Base-by-base conservation (phyloP, 768 basidiomycete species). In the Auriculariales sp. region DNA sequence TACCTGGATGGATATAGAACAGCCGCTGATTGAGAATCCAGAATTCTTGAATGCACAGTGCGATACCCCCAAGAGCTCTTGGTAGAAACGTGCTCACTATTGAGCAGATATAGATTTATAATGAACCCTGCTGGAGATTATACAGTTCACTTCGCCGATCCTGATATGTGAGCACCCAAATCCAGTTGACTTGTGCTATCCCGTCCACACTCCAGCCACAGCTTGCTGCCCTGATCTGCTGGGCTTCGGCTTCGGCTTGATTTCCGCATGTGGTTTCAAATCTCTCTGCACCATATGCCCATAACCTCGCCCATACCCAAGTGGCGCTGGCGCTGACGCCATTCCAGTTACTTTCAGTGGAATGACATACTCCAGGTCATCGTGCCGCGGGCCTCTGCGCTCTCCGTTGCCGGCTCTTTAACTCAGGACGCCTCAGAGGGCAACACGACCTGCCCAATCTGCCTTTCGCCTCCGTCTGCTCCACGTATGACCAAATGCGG, bases 401-500 rank as follows among this genome's bases (percentile, higher is more conserved):
- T 86, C 48, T 75, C 80, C 46, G 77, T 79, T 57, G 80, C 81
- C 52, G 65, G 53, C 42, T 66, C 70, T 45, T 71, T 70, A 47
- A 61, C 64, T 55, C 52, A 56, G 52, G 61, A 62, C 15, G 68
- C 68, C 55, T 74, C 72, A 17, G 82, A 79, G 58, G 81, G 79
- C 24, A 71, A 77, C 48, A 81, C 75, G 24, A 79, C 74, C 22
- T 99, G 95, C 66, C 95, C 95, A 3, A 98, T 99, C 54, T 99
- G 95, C 66, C 73, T 99, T 34, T 88, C 89, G 34, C 78, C 87
- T 34, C 94, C 92, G 3, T 77, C 80, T 34, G 88, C 88, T 27
- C 86, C 91, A 14, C 73, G 93, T 46, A 91, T 92, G 82, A 97
- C 93, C 22, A 94, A 90, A 69, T 98, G 93, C 57, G 94, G 93